phyloP scores from a whole-genome alignment of 2,329 filamentous ascomycete genomes.

The Aspergillus aculeatinus region DNA sequence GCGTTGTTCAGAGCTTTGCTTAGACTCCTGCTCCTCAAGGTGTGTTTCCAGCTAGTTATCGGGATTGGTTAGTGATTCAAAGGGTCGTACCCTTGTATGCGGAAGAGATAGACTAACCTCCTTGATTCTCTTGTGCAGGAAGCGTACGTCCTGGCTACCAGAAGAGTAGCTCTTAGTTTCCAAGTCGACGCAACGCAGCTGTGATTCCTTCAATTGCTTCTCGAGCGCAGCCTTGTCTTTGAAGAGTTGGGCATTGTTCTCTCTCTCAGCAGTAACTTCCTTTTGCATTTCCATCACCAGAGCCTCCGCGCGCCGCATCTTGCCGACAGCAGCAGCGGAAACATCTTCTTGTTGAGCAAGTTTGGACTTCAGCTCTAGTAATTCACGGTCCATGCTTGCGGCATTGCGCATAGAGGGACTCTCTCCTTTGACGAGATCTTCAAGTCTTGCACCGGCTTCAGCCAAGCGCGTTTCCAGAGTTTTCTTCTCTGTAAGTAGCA shows the following conservation, averaged over 20 bases:
- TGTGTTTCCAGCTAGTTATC: constrained; percentile 74
- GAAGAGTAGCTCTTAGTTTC: constrained; percentile 97
- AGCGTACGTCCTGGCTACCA: constrained; percentile 91
- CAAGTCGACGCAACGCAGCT: constrained; percentile 84
- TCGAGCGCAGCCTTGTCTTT: constrained; percentile 88
- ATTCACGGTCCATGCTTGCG: constrained; percentile 81
- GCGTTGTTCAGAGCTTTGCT: constrained; percentile 76
- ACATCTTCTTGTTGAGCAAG: constrained; percentile 94
- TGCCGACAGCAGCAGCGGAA: constrained; percentile 84
- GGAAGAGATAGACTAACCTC: constrained; percentile 63
- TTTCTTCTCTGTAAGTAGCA: constrained; percentile 83
- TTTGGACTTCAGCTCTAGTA: constrained; percentile 83
- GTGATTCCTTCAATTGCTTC: constrained; percentile 85
- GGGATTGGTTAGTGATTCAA: constrained; percentile 21
- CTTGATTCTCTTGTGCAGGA: constrained; percentile 89
- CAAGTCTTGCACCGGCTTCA: constrained; percentile 83
- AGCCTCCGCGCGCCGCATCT: constrained; percentile 93
- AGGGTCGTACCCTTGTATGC: not conserved
- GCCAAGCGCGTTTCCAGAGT: constrained; percentile 78
- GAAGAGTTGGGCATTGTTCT: constrained; percentile 75
- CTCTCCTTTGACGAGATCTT: constrained; percentile 81
- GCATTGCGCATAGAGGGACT: constrained; percentile 87
- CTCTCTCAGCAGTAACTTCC: constrained; percentile 82
- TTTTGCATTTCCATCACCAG: constrained; percentile 87
- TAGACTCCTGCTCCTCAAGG: constrained; percentile 77